phyloP scores from a whole-genome alignment of 2,329 filamentous ascomycete genomes.

The Hymenoscyphus repandus region DNA sequence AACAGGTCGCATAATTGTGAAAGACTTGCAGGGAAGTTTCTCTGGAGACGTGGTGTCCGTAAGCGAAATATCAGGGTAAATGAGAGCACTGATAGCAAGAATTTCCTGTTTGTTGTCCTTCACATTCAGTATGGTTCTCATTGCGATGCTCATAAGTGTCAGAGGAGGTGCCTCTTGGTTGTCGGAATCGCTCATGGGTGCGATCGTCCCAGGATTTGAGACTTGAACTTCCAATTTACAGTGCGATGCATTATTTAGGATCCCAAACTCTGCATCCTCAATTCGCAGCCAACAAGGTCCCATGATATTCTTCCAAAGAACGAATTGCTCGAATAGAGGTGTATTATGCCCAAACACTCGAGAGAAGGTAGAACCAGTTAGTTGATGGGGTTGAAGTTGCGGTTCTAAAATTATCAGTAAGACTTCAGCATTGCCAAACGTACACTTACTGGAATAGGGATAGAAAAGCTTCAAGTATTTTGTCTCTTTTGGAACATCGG shows the following conservation, averaged over 20 bases:
- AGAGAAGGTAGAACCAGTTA: constrained; percentile 82
- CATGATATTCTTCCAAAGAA: constrained; percentile 98
- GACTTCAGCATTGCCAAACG: background rate
- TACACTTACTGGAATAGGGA: constrained; percentile 68
- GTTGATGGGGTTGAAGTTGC: constrained; percentile 58
- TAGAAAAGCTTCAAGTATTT: constrained; percentile 96
- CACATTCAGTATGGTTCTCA: constrained; percentile 82
- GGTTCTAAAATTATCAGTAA: constrained; percentile 44
- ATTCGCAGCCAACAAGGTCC: constrained; percentile 97
- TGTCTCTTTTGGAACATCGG: constrained; percentile 78
- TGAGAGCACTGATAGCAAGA: constrained; percentile 79
- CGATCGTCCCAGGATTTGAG: constrained; percentile 70
- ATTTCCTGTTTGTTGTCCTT: constrained; percentile 97
- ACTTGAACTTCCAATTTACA: constrained; percentile 91
- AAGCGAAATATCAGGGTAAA: constrained; percentile 86
- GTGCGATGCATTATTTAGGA: constrained; percentile 89
- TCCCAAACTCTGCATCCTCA: constrained; percentile 73
- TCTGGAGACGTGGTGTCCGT: constrained; percentile 85
- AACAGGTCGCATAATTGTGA: constrained; percentile 83
- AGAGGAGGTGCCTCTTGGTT: constrained; percentile 78
- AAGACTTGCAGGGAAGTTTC: constrained; percentile 81
- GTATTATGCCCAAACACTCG: constrained; percentile 93
- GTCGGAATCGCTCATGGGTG: constrained; percentile 69
- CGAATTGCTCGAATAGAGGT: constrained; percentile 93
- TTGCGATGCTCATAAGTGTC: constrained; percentile 90